Base-by-base conservation (phyloP, 495 filamentous ascomycete species). In the Cairneyella variabilis region DNA sequence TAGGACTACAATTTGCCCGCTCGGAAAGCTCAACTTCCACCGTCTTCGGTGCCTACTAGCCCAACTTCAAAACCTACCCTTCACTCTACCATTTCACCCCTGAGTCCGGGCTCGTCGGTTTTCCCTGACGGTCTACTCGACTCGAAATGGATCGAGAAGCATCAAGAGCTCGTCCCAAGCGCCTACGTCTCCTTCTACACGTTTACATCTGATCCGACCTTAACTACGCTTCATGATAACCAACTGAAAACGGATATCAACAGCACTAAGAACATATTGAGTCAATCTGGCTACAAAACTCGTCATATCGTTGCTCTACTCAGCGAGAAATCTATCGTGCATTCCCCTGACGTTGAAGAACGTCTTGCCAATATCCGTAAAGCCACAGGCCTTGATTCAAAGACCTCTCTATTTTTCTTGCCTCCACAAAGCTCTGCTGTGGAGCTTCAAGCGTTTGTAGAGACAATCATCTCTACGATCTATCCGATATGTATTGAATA, bases 101-200 rank as follows among this genome's bases (percentile, higher is more conserved):
- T 96, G 47, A 89, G 86, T 17, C 89, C 90, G 2, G 75, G 78
- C 22, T 93, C 90, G 0, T 76, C 82, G 2, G 78, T 91, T 12
- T 96, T 88, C 56, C 90, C 91, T 16, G 91, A 96, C 73, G 91
- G 91, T 3, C 64, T 96, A 32, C 82, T 97, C 65, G 82, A 88
- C 27, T 77, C 85, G 3, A 69, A 83, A 48, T 97, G 91, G 91
- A 71, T 90, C 16, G 78, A 78, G 32, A 97, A 96, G 65, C 91
- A 96, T 65, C 90, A 95, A 58, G 69, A 83, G 7, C 72, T 88
- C 5, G 72, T 97, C 30, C 91, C 91, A 1, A 83, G 89, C 36
- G 79, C 87, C n/a, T 83, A 86, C 48, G 73, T 95, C 30, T 83
- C 86, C 56, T 89, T 89, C 74, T 78, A 81, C 60, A 81, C 76